Conservation (phyloP, 345 rosid genomes). For the Cochlearia excelsa region DNA sequence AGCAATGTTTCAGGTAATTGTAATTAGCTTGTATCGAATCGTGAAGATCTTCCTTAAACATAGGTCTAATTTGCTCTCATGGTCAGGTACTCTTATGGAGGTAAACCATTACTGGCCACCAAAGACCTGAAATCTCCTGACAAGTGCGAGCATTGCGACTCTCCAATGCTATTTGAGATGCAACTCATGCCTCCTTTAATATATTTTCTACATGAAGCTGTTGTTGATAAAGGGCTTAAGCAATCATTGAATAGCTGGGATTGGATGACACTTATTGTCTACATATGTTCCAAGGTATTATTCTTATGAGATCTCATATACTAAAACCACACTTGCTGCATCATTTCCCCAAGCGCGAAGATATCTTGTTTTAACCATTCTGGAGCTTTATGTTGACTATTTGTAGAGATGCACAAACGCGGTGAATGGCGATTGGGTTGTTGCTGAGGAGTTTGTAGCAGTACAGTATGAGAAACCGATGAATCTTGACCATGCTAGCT, state of each 20-base stretch:
- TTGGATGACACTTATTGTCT: constrained; percentile 78
- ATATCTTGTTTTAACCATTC: not conserved
- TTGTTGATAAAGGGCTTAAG: constrained; percentile 43
- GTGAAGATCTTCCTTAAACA: not conserved
- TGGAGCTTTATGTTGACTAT: constrained; percentile 19
- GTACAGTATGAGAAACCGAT: constrained; percentile 57
- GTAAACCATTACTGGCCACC: constrained; percentile 62
- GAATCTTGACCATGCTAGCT: constrained; percentile 33
- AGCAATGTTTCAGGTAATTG: constrained; percentile 89
- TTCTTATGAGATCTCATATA: constrained; percentile 3
- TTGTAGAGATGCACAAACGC: constrained; percentile 56
- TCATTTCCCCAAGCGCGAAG: too few species aligned
- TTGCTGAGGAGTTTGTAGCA: constrained; percentile 52
- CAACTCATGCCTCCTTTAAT: constrained; percentile 86
- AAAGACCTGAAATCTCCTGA: constrained; percentile 44
- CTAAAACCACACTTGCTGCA: not conserved
- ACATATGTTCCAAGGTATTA: constrained; percentile 72
- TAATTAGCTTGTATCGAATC: not conserved
- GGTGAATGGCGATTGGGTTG: constrained; percentile 47
- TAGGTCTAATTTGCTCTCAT: constrained; percentile 2
- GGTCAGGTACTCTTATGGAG: constrained; percentile 69
- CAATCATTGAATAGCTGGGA: constrained; percentile 63
- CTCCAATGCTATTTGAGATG: constrained; percentile 70
- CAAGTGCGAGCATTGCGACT: constrained; percentile 56
- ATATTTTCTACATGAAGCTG: constrained; percentile 70